Percentiles rank a stretch among this genome's conserved stretches.
These are phyloP conservation scores for Leishmania aethiopica DNA, from an alignment of 208 protist species.

Conservation along the genomic window DNA sequence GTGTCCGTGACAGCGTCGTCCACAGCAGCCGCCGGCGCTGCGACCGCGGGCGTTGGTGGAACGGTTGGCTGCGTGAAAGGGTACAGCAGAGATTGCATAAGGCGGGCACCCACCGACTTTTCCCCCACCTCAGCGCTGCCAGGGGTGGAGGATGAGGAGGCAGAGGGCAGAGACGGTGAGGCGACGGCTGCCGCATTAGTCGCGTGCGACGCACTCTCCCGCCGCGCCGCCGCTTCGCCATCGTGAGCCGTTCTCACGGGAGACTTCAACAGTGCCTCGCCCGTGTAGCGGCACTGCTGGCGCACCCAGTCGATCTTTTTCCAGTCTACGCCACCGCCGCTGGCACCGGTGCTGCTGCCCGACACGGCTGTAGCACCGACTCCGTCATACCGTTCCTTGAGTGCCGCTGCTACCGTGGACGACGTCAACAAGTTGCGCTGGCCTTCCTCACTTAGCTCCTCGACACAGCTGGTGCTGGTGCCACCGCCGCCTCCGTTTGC, in stretches of 20 bases:
- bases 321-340: conserved; percentile 16
- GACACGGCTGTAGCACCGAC: background rate
- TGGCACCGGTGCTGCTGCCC: background rate
- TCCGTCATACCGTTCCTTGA: conserved; percentile 25
- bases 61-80: conserved; percentile 16
- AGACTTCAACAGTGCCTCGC: conserved; percentile 12
- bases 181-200: background rate
- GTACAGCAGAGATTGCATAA: conserved; percentile 31
- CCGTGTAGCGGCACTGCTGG: conserved; percentile 37
- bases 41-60: background rate
- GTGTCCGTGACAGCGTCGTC: background rate
- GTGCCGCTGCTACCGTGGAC: background rate
- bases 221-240: background rate
- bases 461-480: background rate
- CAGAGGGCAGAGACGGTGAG: background rate
- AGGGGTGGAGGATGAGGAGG: background rate
- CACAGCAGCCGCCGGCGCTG: background rate
- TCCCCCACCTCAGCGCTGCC: conserved; percentile 5
- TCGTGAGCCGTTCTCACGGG: background rate
- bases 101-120: conserved; percentile 19
- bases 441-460: conserved; percentile 17
- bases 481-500: background rate
- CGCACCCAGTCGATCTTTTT: conserved; percentile 30
- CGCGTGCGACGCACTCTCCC: background rate
- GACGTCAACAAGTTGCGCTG: conserved; percentile 26